phyloP scores from a whole-genome alignment of 495 filamentous ascomycete genomes.

The Elaphomyces granulatus region DNA sequence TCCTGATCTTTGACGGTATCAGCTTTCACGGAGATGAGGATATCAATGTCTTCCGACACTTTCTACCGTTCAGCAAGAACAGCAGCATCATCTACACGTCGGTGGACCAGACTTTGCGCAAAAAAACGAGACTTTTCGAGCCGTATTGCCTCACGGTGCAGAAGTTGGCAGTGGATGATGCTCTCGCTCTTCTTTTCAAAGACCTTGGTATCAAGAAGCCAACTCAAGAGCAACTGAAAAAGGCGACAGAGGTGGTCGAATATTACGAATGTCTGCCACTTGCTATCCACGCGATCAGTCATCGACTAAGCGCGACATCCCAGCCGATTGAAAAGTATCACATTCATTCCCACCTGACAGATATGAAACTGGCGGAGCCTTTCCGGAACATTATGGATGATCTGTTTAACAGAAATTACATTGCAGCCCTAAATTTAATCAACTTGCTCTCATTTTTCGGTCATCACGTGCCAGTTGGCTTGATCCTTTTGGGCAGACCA shows the following conservation, averaged over 20 bases:
- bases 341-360: conserved; percentile 49
- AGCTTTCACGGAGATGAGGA: conserved; percentile 47
- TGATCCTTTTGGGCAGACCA: conserved; percentile 50
- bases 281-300: conserved; percentile 66
- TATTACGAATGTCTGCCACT: conserved; percentile 59
- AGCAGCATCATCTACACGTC: conserved; percentile 70
- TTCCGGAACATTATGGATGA: conserved; percentile 60
- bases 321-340: conserved; percentile 56
- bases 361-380: conserved; percentile 52
- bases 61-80: conserved; percentile 53
- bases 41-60: conserved; percentile 42
- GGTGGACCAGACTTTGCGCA: conserved; percentile 48
- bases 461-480: conserved; percentile 60
- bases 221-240: conserved; percentile 40
- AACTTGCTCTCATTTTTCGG: conserved; percentile 61
- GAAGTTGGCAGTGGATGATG: conserved; percentile 41
- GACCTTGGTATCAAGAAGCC: conserved; percentile 38
- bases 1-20: conserved; percentile 63
- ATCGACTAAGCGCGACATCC: conserved; percentile 53
- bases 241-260: conserved; percentile 51
- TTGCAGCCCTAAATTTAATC: conserved; percentile 55
- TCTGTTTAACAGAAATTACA: conserved; percentile 41
- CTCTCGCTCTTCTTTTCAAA: conserved; percentile 43
- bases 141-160: conserved; percentile 55
- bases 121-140: conserved; percentile 56